Percentiles rank a stretch among this genome's conserved stretches.
Evolutionary conservation across 257 asterid species (phyloP).

Genomic region (Lycium barbarum): DNA sequence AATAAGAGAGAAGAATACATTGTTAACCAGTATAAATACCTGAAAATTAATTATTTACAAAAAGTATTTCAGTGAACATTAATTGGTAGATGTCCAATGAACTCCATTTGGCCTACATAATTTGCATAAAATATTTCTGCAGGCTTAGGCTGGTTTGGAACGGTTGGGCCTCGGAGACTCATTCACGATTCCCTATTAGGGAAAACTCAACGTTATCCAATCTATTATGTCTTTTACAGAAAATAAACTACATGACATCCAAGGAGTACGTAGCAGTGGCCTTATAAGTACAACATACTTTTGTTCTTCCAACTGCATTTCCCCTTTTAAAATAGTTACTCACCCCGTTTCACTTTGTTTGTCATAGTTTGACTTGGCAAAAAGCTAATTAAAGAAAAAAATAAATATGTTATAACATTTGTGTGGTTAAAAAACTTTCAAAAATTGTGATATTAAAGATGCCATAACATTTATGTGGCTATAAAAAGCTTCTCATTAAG

Average conservation of each 20-base stretch:
- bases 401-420: background rate
- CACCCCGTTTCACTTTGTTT: background rate
- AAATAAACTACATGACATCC: background rate
- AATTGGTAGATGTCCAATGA: constrained; percentile 12
- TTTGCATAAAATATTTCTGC: background rate
- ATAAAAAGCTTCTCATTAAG: background rate
- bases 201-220: background rate
- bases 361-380: background rate
- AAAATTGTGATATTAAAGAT: background rate
- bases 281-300: background rate
- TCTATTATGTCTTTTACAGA: background rate
- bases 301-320: background rate
- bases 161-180: background rate
- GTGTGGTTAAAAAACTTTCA: background rate
- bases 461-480: background rate
- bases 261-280: background rate
- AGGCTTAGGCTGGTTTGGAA: constrained; percentile 7
- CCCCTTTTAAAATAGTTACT: background rate
- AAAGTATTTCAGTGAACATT: background rate
- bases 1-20: background rate
- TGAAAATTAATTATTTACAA: background rate
- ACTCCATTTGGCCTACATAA: background rate
- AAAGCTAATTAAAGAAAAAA: background rate
- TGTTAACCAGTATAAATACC: background rate
- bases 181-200: background rate